These are phyloP conservation scores for Starmera quercuum DNA, from an alignment of 805 yeast species.

Conservation along the genomic window DNA sequence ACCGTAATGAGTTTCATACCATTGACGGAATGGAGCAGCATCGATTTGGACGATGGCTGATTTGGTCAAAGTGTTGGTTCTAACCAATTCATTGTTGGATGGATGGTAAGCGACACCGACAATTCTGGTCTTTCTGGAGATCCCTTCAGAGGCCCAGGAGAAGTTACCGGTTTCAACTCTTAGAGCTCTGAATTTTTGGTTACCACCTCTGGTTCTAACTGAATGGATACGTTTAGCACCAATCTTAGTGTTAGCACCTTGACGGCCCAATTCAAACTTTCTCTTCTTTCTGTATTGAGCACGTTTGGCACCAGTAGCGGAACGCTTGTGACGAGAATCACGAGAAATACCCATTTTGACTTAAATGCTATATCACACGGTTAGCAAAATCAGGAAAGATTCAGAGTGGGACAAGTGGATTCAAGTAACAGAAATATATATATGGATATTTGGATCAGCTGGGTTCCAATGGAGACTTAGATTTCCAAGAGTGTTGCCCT, in stretches of 20 bases:
- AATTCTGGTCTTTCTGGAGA: constrained; percentile 98
- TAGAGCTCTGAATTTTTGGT: constrained; percentile 99
- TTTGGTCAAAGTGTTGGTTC: constrained; percentile 99
- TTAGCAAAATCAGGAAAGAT: too few relatives aligned
- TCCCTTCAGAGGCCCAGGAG: constrained; percentile 99
- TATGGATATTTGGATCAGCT: too few relatives aligned
- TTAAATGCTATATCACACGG: constrained; percentile 5
- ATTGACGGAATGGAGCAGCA: constrained; percentile 99
- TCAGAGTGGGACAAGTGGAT: too few relatives aligned
- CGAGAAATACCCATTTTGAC: constrained; percentile 98
- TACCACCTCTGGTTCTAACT: constrained; percentile 99
- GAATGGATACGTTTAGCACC: constrained; percentile 98
- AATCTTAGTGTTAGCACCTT: constrained; percentile 98
- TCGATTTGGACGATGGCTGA: constrained; percentile 98
- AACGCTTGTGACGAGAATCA: constrained; percentile 99
- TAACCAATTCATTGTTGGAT: constrained; percentile 98
- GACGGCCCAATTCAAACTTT: constrained; percentile 99
- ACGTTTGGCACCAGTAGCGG: constrained; percentile 99
- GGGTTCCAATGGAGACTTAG: too few relatives aligned
- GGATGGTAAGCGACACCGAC: constrained; percentile 98
- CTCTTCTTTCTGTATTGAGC: constrained; percentile 99
- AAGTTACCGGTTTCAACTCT: constrained; percentile 99
- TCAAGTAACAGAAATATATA: too few relatives aligned
- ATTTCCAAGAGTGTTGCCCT: too few relatives aligned
- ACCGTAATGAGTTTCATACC: constrained; percentile 99